Evolutionary conservation across 2,329 filamentous ascomycete species (phyloP), one percentile per base, ranked within the genome.

Genomic region (Rutstroemia sp.): DNA sequence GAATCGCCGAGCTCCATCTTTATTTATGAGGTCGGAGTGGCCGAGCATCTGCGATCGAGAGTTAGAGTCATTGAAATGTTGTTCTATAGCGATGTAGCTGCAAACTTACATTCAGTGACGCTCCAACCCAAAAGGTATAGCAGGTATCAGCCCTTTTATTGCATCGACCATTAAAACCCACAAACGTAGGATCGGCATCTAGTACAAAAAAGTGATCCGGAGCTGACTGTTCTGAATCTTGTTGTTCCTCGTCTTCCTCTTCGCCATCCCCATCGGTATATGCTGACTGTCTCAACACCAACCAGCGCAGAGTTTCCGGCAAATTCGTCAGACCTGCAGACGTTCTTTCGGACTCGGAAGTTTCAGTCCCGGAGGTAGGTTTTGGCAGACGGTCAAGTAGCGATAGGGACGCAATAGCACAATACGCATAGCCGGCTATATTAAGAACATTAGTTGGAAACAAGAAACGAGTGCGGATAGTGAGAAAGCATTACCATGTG

Each of bases 61-160:
- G 25, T 58, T 53, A 67, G 57, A 10, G 67, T 64, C 51, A 67
- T 59, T 65, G 16, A 50, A 19, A 47, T 9, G 39, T 58, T 12
- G 12, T 30, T 30, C 7, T 12, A 34, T 34, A 9, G 30, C 10
- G 1, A 34, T 10, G 30, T 34, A 34, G 9, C 10, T 51, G 19
- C 57, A 16, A 14, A 49, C 69, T 65, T 71, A 78, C 76, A 57
- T 71, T 69, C 51, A 80, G 69, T 51, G 90, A 83, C 2, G 83
- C 90, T 4, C 80, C 79, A 0, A 89, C 89, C 94, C 94, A 99
- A 77, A 92, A 99, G 21, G 84, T 87, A 71, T 99, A 99, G 73
- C 94, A 99, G 0, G 94, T 97, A 72, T 99, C 94, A 9, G 89
- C 88, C 48, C 86, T 79, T 71, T 99, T 99, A 74, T 96, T 96